These are phyloP conservation scores for Murraya koenigii DNA, from an alignment of 345 rosid species.

Conservation along the genomic window DNA sequence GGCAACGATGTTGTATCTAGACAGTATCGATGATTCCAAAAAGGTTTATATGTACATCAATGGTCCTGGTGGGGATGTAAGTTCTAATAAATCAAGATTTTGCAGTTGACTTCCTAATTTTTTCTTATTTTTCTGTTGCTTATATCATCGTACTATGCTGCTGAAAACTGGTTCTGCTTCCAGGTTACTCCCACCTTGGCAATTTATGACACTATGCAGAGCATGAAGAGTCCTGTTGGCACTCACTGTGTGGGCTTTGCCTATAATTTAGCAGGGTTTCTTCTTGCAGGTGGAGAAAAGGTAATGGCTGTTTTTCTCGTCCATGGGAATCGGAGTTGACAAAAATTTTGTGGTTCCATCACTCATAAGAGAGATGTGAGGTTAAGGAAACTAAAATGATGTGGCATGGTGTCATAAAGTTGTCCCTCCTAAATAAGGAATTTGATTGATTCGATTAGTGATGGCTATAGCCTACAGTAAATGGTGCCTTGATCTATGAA, in stretches of 20 bases:
- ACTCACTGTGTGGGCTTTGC: slow-evolving; percentile 80
- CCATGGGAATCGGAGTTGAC: background rate
- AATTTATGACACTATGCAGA: slow-evolving; percentile 81
- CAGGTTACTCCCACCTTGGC: slow-evolving; percentile 87
- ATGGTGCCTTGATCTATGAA: background rate
- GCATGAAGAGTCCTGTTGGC: slow-evolving; percentile 75
- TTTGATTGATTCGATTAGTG: background rate
- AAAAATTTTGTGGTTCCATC: background rate
- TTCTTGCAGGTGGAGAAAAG: slow-evolving; percentile 91
- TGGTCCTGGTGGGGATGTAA: slow-evolving; percentile 92
- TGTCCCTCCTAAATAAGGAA: background rate
- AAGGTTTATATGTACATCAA: slow-evolving; percentile 64
- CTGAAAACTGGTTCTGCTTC: slow-evolving; percentile 19
- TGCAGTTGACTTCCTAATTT: background rate
- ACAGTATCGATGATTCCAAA: slow-evolving; percentile 66
- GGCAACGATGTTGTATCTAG: slow-evolving; percentile 93
- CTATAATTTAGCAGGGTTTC: slow-evolving; percentile 80
- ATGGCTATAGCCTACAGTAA: background rate
- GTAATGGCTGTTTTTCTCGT: slow-evolving; percentile 27
- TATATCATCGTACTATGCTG: background rate
- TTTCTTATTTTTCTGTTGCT: slow-evolving; percentile 1
- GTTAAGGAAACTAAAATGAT: background rate
- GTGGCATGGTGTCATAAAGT: background rate
- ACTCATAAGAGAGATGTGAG: background rate
- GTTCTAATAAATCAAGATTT: slow-evolving; percentile 26